phyloP scores from a whole-genome alignment of 1,284 basidiomycete species.

The Leccinum subspadiceum region DNA sequence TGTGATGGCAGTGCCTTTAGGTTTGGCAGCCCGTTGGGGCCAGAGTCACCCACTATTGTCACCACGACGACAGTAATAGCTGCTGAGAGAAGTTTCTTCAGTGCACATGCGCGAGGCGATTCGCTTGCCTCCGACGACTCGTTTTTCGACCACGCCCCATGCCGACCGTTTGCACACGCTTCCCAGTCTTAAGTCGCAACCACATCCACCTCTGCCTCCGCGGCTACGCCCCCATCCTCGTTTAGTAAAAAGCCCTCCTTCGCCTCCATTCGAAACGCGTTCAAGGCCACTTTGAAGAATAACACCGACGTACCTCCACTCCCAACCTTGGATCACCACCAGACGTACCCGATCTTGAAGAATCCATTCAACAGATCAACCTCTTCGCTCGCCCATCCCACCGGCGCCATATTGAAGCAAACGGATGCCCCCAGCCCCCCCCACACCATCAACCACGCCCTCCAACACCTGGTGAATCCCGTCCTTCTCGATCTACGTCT shows the following conservation, averaged over 20 bases:
- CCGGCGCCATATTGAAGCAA: conserved; percentile 37
- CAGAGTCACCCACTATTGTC: conserved; percentile 61
- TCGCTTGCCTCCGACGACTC: conserved; percentile 69
- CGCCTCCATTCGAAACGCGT: conserved; percentile 85
- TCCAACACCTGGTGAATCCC: conserved; percentile 57
- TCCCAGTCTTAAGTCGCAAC: conserved; percentile 67
- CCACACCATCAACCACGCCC: conserved; percentile 47
- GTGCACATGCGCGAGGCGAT: conserved; percentile 64
- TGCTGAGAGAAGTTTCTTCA: conserved; percentile 59
- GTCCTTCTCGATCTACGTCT: conserved; percentile 40
- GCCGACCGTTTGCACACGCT: conserved; percentile 57
- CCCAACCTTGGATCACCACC: conserved; percentile 58
- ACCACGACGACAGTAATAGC: conserved; percentile 47
- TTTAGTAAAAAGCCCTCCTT: conserved; percentile 83
- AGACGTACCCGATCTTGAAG: conserved; percentile 66
- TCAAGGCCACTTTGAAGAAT: conserved; percentile 67
- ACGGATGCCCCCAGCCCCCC: conserved; percentile 36
- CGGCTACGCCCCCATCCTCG: conserved; percentile 38
- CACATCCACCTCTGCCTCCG: conserved; percentile 31
- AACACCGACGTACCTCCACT: conserved; percentile 59
- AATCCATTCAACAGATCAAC: conserved; percentile 79
- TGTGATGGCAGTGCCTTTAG: conserved; percentile 40
- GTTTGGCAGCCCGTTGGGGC: conserved; percentile 45
- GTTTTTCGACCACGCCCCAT: conserved; percentile 55
- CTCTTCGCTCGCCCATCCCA: conserved; percentile 56